Conservation (phyloP, 1,139 yeast genomes). For the Candida tetrigidarum region DNA sequence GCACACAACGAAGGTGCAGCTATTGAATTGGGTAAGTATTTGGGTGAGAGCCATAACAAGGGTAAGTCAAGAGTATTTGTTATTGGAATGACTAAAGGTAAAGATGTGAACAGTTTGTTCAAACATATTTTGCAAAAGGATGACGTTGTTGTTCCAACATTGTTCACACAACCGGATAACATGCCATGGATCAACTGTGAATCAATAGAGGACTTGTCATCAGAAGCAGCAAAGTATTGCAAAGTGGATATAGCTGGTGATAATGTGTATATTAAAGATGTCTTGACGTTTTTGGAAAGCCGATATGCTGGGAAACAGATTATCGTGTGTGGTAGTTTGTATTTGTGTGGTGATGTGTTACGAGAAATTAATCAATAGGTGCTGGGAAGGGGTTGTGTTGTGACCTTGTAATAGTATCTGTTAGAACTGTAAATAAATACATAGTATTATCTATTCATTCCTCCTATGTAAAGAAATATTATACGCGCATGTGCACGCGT, state of each 20-base stretch:
- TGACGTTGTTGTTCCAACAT: constrained; percentile 65
- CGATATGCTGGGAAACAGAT: constrained; percentile 37
- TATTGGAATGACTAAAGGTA: constrained; percentile 78
- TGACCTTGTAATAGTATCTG: too few relatives aligned
- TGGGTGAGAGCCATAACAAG: constrained; percentile 15
- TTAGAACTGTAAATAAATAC: too few relatives aligned
- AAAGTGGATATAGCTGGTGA: constrained; percentile 33
- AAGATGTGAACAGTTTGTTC: constrained; percentile 57
- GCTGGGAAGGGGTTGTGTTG: too few relatives aligned
- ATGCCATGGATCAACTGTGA: constrained; percentile 90
- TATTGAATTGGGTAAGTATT: constrained; percentile 52
- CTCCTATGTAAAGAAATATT: too few relatives aligned
- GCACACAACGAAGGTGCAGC: constrained; percentile 94
- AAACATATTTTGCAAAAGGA: constrained; percentile 48
- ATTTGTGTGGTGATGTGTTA: constrained; percentile 72
- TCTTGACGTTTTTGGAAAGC: constrained; percentile 22
- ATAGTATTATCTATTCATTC: not conserved
- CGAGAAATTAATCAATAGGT: constrained; percentile 28
- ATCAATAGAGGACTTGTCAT: constrained; percentile 26
- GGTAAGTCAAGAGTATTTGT: constrained; percentile 57
- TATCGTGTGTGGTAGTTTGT: constrained; percentile 79
- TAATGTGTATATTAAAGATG: constrained; percentile 15
- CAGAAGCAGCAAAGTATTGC: constrained; percentile 9
- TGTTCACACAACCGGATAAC: constrained; percentile 72
- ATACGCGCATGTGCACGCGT: too few relatives aligned